phyloP scores from a whole-genome alignment of 1,139 yeast genomes.

The Pichia sp. region DNA sequence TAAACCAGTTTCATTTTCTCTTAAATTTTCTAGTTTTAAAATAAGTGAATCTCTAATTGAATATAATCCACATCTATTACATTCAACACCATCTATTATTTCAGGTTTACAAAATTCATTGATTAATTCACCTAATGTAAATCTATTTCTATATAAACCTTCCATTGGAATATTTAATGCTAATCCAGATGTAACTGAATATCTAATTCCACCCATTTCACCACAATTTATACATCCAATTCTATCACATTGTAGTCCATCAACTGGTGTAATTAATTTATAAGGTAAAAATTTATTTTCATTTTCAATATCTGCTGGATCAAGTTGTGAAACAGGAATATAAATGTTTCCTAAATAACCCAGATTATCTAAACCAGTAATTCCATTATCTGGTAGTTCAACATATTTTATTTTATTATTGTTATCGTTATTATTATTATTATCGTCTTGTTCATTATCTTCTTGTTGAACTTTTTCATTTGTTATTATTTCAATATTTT shows the following conservation, averaged over 20 bases:
- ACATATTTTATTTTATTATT: conserved; percentile 21
- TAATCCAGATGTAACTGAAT: conserved; percentile 73
- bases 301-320: conserved; percentile 47
- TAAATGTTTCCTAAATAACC: conserved; percentile 57
- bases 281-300: conserved; percentile 44
- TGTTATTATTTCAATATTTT: not conserved
- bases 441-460: too few species aligned
- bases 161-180: conserved; percentile 55
- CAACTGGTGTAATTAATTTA: conserved; percentile 75
- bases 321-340: conserved; percentile 67
- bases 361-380: conserved; percentile 44
- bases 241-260: conserved; percentile 79
- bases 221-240: conserved; percentile 88
- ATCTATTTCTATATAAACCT: conserved; percentile 37
- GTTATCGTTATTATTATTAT: not conserved
- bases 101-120: conserved; percentile 75
- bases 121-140: conserved; percentile 51
- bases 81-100: conserved; percentile 84
- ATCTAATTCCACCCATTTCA: conserved; percentile 85
- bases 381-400: conserved; percentile 20
- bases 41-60: conserved; percentile 51
- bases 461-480: not conserved
- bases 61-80: conserved; percentile 78
- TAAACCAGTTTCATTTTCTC: conserved; percentile 18
- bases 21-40: conserved; percentile 35